Base-by-base conservation (phyloP, 2,329 filamentous ascomycete species). In the Phialemonium atrogriseum region DNA sequence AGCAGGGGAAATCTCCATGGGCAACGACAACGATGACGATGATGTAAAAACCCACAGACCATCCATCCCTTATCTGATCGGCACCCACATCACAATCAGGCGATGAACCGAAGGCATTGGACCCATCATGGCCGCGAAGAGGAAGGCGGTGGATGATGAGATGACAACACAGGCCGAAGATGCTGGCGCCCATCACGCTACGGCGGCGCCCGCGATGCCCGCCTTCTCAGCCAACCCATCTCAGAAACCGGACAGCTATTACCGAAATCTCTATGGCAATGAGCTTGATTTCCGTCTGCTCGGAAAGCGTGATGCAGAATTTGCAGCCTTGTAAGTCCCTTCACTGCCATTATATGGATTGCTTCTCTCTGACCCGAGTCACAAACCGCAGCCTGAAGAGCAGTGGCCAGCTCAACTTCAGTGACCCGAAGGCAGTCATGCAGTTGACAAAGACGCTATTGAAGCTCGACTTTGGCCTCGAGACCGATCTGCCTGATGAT, bases 391-490 rank as follows among this genome's bases (percentile, higher is more conserved):
- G 60, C 6, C 43, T 62, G 23, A 56, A 58, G 21, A 42, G 33
- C 6, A 43, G 55, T 11, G 52, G 60, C 7, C 74, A 80, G 41
- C 64, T 94, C 16, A 77, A 95, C 58, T 96, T 96, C 47, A 79
- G 75, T 31, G 72, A 94, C 47, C 81, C 88, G 5, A 61, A 68
- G 30, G 76, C 84, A 14, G 74, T 94, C 7, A 73, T 82, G 73
- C 87, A 78, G 44, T 65, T 96, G 29, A 93, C 88, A 9, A 87
- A 82, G 49, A 79, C 80, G 12, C 66, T 95, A 2, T 65, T 96
- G 12, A 74, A 73, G 37, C 58, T 71, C 10, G 80, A 95, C 54
- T 96, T 95, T 54, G 69, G 66, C 10, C 57, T 96, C 7, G 49
- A 63, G 1, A 60, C 95, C 10, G 66, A 80, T 5, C 64, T 96